A percentile compares a stretch with the other conserved stretches of the same genome.
These are phyloP conservation scores for Tulasnella sp. DNA, from an alignment of 768 basidiomycete species.

Conservation along the genomic window DNA sequence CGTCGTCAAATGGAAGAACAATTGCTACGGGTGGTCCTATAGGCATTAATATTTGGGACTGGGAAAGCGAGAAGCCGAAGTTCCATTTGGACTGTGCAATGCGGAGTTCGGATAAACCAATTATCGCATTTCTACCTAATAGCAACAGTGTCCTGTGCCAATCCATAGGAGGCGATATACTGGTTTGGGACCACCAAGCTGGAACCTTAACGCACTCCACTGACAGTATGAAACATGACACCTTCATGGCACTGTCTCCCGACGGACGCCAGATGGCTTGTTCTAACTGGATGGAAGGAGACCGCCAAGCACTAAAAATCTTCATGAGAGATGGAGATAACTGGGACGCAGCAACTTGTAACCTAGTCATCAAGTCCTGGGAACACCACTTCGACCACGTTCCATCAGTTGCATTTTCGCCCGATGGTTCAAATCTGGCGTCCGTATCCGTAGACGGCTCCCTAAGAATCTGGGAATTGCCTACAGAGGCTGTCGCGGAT, in stretches of 20 bases:
- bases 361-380: not conserved
- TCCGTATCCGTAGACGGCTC: not conserved
- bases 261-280: too few species aligned
- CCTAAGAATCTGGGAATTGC: not conserved
- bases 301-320: too few species aligned
- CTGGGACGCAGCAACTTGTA: not conserved
- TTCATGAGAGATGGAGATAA: not conserved
- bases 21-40: not conserved
- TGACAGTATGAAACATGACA: too few species aligned
- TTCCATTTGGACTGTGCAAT: not conserved
- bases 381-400: not conserved
- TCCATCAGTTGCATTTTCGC: not conserved
- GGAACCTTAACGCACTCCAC: too few species aligned
- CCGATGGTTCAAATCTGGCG: not conserved
- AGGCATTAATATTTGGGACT: not conserved
- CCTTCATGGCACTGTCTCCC: too few species aligned
- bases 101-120: not conserved
- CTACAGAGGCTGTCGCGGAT: not conserved
- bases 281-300: too few species aligned
- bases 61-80: not conserved
- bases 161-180: too few species aligned
- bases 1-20: not conserved
- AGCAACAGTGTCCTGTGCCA: not conserved
- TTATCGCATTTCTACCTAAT: not conserved
- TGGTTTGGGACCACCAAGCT: too few species aligned